A percentile compares a stretch with the other conserved stretches of the same genome.
These are phyloP conservation scores for Saccharomyces hybrid DNA, from an alignment of 1,139 yeast genomes.

Conservation along the genomic window DNA sequence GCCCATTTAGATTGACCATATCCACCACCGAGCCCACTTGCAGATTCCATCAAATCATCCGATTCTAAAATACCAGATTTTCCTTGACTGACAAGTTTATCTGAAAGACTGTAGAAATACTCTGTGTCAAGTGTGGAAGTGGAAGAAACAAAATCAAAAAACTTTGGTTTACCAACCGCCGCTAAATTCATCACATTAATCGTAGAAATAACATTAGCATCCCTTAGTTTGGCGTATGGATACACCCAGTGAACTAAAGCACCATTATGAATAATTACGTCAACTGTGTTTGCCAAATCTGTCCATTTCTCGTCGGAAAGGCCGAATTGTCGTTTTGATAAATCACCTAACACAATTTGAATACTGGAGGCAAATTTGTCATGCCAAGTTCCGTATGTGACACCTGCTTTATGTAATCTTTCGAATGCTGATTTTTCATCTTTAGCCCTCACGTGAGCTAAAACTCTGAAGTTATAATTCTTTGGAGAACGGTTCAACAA, in stretches of 20 bases:
- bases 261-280: constrained; percentile 89
- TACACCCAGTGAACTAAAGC: constrained; percentile 99
- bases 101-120: constrained; percentile 71
- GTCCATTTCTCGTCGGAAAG: constrained; percentile 52
- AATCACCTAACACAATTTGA: constrained; percentile 75
- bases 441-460: constrained; percentile 87
- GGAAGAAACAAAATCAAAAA: constrained; percentile 87
- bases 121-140: constrained; percentile 88
- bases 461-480: constrained; percentile 46
- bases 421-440: constrained; percentile 61
- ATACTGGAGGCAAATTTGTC: constrained; percentile 51
- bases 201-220: constrained; percentile 87
- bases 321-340: constrained; percentile 68
- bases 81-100: constrained; percentile 57
- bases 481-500: constrained; percentile 46
- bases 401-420: constrained; percentile 69
- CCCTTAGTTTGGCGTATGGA: constrained; percentile 84
- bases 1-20: constrained; percentile 99
- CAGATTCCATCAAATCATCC: constrained; percentile 77
- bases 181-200: constrained; percentile 78
- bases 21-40: constrained; percentile 78
- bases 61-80: constrained; percentile 68
- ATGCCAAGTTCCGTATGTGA: constrained; percentile 78
- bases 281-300: constrained; percentile 50
- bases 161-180: constrained; percentile 73